These are phyloP conservation scores for Boletus subcaerulescens DNA, from an alignment of 768 basidiomycete species.

Conservation along the genomic window DNA sequence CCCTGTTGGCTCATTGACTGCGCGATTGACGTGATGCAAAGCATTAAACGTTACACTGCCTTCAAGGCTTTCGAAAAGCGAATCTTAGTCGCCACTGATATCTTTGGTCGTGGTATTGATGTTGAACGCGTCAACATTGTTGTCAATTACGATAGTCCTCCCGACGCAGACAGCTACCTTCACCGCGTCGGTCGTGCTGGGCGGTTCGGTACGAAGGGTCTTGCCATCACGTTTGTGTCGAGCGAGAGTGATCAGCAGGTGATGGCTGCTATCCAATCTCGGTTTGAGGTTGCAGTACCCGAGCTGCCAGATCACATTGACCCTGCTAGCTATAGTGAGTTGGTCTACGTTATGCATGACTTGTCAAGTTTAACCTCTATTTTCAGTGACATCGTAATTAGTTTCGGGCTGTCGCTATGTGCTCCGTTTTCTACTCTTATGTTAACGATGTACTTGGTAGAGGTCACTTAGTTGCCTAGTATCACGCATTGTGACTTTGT, in stretches of 20 bases:
- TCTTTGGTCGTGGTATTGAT: constrained; percentile 99
- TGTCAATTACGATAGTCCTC: constrained; percentile 97
- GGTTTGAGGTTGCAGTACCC: constrained; percentile 97
- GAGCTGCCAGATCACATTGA: constrained; percentile 94
- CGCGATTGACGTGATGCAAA: constrained; percentile 31
- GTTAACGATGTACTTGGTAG: constrained; percentile 26
- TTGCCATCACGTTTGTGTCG: constrained; percentile 95
- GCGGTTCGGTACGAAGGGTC: constrained; percentile 98
- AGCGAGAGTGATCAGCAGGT: constrained; percentile 92
- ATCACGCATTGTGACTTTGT: constrained; percentile 1
- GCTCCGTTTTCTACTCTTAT: constrained; percentile 6
- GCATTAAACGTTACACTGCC: constrained; percentile 92
- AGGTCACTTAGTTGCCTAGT: constrained; percentile 2
- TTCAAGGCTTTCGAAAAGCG: constrained; percentile 99
- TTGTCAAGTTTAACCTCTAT: not conserved
- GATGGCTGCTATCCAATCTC: constrained; percentile 89
- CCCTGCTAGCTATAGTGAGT: constrained; percentile 92
- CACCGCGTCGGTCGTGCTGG: constrained; percentile 99
- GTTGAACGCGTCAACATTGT: constrained; percentile 99
- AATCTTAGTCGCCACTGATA: constrained; percentile 97
- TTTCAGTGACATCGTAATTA: constrained; percentile 45
- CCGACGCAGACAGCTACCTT: constrained; percentile 96
- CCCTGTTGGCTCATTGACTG: not conserved
- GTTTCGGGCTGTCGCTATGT: constrained; percentile 11
- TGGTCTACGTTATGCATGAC: not conserved